Evolutionary conservation across 2,329 filamentous ascomycete genomes (phyloP), one percentile per base, ranked within the genome.

Genomic region (Xylariaceae sp.): DNA sequence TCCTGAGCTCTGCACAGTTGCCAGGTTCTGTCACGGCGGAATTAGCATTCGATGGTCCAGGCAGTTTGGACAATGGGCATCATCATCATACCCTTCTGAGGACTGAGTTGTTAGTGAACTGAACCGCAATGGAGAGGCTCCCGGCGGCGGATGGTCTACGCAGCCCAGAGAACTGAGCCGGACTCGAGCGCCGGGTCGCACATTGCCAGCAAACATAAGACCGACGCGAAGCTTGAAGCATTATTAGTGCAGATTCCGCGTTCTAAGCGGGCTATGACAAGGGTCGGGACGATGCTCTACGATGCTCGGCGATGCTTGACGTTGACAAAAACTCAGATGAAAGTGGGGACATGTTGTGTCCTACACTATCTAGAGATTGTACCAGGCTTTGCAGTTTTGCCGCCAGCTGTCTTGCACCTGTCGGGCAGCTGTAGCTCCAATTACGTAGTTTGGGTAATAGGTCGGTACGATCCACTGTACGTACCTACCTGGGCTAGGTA

Each of bases 191-290:
- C 51, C 57, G 60, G 43, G 46, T 54, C 26, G 64, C 58, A 55
- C 68, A 70, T 50, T 60, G 61, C 68, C 68, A 70, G 47, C 68
- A 70, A 26, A 70, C 59, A 51, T 64, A 69, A 3, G 67, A 62
- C 43, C 57, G 62, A 50, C 56, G 60, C 19, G 68, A 65, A 42
- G 59, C 61, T 53, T 63, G 63, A 27, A 69, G 50, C 67, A 70
- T 69, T 26, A 11, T 64, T 4, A 32, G 43, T 39, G 9, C 9
- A 9, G 5, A 12, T 32, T 30, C 29, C 3, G 35, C 35, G 12
- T 45, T 45, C 19, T 5, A 53, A 29, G 3, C 6, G 31, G 42
- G 40, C n/a, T n/a, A 53, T 30, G 19, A 26, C 29, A 31, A 26
- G 31, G 11, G 34, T 35, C 43, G 39, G 44, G 19, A 41, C 27